phyloP scores from a whole-genome alignment of 2,329 filamentous ascomycete species.

The Fusarium oligoseptatum region DNA sequence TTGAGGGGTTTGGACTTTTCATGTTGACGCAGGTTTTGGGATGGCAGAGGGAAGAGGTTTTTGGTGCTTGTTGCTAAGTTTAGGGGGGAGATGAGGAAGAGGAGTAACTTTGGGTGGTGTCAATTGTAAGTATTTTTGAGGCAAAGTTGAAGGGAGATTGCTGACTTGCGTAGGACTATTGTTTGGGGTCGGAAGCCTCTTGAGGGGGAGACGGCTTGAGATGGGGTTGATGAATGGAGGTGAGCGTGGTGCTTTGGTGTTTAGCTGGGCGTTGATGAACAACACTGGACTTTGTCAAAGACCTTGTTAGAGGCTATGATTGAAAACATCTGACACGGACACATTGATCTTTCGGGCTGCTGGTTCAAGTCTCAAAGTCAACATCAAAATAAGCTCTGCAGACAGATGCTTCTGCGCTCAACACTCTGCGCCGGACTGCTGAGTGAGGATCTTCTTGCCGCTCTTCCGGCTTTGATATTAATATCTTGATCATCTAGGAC shows the following conservation, averaged over 20 bases:
- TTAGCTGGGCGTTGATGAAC: background rate
- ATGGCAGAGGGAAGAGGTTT: conserved; percentile 45
- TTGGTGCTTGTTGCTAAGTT: conserved; percentile 42
- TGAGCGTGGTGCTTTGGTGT: background rate
- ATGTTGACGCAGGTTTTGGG: conserved; percentile 48
- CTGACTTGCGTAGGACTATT: conserved; percentile 22
- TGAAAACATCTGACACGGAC: too few relatives aligned
- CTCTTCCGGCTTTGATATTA: background rate
- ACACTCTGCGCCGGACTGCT: too few relatives aligned
- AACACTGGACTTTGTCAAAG: background rate
- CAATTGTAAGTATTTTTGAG: conserved; percentile 21
- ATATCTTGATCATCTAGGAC: background rate
- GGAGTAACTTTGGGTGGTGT: conserved; percentile 27
- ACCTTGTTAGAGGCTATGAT: background rate
- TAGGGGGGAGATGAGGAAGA: conserved; percentile 31
- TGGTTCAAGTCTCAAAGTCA: too few relatives aligned
- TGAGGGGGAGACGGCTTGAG: background rate
- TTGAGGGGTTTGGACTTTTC: conserved; percentile 49
- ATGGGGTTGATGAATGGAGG: background rate
- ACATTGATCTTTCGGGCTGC: too few relatives aligned
- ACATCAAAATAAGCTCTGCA: too few relatives aligned
- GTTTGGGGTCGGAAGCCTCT: conserved; percentile 37
- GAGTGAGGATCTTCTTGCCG: background rate
- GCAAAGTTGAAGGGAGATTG: background rate
- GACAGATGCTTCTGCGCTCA: too few relatives aligned